Evolutionary conservation across 108 stramenopile species (phyloP).

Genomic region (Parietichytrium sp.): DNA sequence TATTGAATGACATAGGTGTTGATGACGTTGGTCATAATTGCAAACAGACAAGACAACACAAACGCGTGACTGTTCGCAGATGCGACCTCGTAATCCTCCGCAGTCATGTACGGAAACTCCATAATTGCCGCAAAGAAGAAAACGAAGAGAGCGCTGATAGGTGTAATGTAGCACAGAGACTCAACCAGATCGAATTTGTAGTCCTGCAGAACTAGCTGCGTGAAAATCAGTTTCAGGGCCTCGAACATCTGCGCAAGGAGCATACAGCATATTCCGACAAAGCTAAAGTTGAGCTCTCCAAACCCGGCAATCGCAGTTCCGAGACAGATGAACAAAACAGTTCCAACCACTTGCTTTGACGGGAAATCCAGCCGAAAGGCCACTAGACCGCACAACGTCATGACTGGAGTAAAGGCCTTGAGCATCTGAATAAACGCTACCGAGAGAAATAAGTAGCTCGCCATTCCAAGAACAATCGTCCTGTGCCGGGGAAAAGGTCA

Average conservation of each 20-base stretch:
- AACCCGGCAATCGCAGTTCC: constrained; percentile 35
- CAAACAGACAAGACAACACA: not conserved
- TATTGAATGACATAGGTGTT: constrained; percentile 25
- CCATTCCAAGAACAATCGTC: constrained; percentile 36
- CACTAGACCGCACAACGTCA: constrained; percentile 36
- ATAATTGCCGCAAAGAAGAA: not conserved
- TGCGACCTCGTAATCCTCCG: not conserved
- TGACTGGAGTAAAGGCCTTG: constrained; percentile 49
- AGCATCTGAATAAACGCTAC: constrained; percentile 49
- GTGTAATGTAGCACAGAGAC: constrained; percentile 27
- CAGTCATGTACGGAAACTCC: constrained; percentile 35
- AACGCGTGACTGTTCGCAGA: not conserved
- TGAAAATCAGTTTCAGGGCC: constrained; percentile 31
- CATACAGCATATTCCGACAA: constrained; percentile 30
- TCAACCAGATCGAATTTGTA: not conserved
- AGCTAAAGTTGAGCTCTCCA: constrained; percentile 36
- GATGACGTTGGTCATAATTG: constrained; percentile 28
- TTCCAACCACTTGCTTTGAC: not conserved
- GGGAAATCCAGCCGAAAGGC: constrained; percentile 17
- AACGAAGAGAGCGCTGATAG: constrained; percentile 28
- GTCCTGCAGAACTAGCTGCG: constrained; percentile 19
- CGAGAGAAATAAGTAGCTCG: constrained; percentile 39
- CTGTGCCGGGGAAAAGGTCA: not conserved
- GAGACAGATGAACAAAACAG: constrained; percentile 38
- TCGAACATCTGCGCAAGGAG: constrained; percentile 18